A percentile compares a stretch with the other conserved stretches of the same genome.
Conservation (phyloP, 2,329 filamentous ascomycete species). For the Fusarium chuoi region DNA sequence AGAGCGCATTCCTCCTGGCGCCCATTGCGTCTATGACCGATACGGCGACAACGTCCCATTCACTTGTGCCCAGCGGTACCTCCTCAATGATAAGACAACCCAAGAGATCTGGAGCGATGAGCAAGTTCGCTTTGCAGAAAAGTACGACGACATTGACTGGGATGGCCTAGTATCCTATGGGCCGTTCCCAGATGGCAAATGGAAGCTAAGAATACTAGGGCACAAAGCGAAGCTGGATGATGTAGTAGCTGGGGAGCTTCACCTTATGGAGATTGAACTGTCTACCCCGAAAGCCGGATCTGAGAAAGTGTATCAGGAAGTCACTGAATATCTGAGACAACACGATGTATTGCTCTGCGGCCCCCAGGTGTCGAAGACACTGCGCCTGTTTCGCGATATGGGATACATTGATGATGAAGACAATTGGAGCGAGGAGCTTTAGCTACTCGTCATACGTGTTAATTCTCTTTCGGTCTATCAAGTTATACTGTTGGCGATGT, state of each 20-base stretch:
- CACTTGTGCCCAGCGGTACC: slow-evolving; percentile 28
- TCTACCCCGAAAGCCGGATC: slow-evolving; percentile 16
- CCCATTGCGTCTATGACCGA: slow-evolving; percentile 37
- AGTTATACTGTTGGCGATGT: too few relatives aligned
- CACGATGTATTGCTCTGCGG: slow-evolving; percentile 28
- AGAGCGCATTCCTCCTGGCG: not conserved
- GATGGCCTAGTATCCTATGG: slow-evolving; percentile 26
- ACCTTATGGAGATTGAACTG: slow-evolving; percentile 39
- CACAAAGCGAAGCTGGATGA: slow-evolving; percentile 37
- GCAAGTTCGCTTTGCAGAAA: slow-evolving; percentile 32
- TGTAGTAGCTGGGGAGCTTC: slow-evolving; percentile 26
- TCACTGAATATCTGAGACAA: slow-evolving; percentile 19
- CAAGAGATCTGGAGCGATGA: slow-evolving; percentile 31
- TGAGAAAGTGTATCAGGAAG: slow-evolving; percentile 11
- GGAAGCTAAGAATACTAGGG: slow-evolving; percentile 31
- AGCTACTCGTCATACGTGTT: not conserved
- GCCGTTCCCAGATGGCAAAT: slow-evolving; percentile 33
- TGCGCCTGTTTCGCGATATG: slow-evolving; percentile 28
- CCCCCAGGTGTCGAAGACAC: slow-evolving; percentile 31
- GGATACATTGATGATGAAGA: slow-evolving; percentile 11
- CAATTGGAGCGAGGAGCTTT: slow-evolving; percentile 6
- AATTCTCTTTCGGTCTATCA: not conserved
- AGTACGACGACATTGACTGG: slow-evolving; percentile 35
- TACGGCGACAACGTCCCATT: slow-evolving; percentile 27
- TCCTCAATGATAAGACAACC: not conserved